phyloP scores from a whole-genome alignment of 345 rosid species.

The Toxicodendron radicans region DNA sequence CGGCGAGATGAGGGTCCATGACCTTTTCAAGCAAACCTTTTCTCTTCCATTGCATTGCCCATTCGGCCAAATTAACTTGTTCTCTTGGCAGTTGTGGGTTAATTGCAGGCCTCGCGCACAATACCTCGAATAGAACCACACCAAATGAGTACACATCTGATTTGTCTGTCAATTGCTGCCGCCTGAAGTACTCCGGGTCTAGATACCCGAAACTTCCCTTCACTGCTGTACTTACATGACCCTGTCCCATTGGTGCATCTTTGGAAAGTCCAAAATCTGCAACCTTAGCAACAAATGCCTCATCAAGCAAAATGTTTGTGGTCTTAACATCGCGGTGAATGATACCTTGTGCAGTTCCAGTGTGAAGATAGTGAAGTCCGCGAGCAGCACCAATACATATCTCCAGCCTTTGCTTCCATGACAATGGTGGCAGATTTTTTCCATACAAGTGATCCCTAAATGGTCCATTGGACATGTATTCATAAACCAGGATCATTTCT shows the following conservation, averaged over 20 bases:
- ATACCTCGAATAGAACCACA: constrained; percentile 43
- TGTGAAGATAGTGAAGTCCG: constrained; percentile 80
- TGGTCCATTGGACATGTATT: constrained; percentile 84
- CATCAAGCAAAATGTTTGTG: constrained; percentile 77
- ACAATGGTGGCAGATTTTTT: constrained; percentile 53
- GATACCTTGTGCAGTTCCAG: constrained; percentile 90
- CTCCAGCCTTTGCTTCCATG: constrained; percentile 83
- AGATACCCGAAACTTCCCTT: constrained; percentile 60
- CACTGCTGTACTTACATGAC: constrained; percentile 65
- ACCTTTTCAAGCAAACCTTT: constrained; percentile 50
- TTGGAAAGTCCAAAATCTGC: constrained; percentile 84
- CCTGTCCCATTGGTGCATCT: constrained; percentile 70
- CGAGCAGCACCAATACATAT: constrained; percentile 78
- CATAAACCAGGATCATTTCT: constrained; percentile 83
- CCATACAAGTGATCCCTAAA: constrained; percentile 77
- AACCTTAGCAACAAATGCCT: constrained; percentile 75
- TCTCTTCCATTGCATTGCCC: constrained; percentile 66
- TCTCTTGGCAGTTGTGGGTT: constrained; percentile 54
- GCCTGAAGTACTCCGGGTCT: constrained; percentile 56
- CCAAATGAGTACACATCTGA: constrained; percentile 61
- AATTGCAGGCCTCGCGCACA: constrained; percentile 52
- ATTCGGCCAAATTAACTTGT: constrained; percentile 55
- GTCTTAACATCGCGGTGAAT: constrained; percentile 87
- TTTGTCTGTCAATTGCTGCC: constrained; percentile 54
- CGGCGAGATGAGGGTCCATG: constrained; percentile 43